phyloP scores from a whole-genome alignment of 164 flowering plant genomes.

The Nymphaea thermarum region DNA sequence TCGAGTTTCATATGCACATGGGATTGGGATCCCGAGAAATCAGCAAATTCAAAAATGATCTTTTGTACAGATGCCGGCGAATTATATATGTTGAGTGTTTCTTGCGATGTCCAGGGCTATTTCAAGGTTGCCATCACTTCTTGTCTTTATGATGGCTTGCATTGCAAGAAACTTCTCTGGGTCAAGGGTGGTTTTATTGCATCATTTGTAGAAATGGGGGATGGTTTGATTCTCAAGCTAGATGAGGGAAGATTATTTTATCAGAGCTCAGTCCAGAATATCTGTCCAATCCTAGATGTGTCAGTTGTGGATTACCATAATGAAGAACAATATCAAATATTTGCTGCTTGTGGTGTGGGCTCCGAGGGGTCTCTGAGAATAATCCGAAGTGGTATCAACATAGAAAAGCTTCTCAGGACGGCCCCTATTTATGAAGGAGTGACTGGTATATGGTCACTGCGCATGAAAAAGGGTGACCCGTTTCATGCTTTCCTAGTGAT shows the following conservation, averaged over 20 bases:
- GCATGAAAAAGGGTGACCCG: constrained; percentile 53
- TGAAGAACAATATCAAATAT: constrained; percentile 85
- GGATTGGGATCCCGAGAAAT: constrained; percentile 74
- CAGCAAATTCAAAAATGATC: constrained; percentile 44
- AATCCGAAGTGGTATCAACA: constrained; percentile 73
- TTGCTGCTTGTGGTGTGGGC: constrained; percentile 89
- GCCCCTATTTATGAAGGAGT: constrained; percentile 77
- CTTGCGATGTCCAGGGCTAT: constrained; percentile 32
- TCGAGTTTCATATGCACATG: constrained; percentile 57
- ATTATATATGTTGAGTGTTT: constrained; percentile 44
- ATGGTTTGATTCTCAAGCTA: constrained; percentile 73
- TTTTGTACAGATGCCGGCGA: constrained; percentile 72
- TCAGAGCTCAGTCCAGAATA: constrained; percentile 65
- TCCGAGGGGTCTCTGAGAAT: constrained; percentile 92
- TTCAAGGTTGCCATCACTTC: constrained; percentile 48
- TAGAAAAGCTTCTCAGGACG: constrained; percentile 76
- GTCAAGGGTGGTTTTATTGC: constrained; percentile 58
- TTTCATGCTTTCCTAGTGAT: constrained; percentile 86
- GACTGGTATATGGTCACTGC: constrained; percentile 76
- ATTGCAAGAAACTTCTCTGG: constrained; percentile 79
- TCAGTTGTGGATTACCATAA: constrained; percentile 66
- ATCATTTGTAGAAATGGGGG: constrained; percentile 84
- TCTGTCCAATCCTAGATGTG: constrained; percentile 87
- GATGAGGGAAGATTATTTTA: constrained; percentile 43
- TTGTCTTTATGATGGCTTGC: constrained; percentile 55